These are phyloP conservation scores for Solanum ossicruentum DNA, from an alignment of 257 asterid species.

Conservation along the genomic window DNA sequence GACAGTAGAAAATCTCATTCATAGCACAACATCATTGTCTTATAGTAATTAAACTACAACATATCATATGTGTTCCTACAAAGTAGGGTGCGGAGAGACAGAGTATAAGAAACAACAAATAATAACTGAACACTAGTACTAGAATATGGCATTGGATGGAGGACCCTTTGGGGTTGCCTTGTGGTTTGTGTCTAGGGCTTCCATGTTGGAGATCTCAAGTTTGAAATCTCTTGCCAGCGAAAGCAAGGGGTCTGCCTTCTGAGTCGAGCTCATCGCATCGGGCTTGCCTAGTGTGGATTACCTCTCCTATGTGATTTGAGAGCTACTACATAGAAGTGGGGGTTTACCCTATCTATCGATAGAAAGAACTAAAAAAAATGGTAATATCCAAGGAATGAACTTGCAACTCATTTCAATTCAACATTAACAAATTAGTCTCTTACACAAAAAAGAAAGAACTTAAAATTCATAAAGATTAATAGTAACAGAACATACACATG, in stretches of 20 bases:
- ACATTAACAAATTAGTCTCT: background rate
- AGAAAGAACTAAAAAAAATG: too few species aligned
- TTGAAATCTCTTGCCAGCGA: too few species aligned
- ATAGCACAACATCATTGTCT: background rate
- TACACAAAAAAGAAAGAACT: background rate
- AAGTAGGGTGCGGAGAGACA: accelerated
- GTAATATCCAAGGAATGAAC: background rate
- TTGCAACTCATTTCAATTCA: background rate
- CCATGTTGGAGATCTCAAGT: too few species aligned
- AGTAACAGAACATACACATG: background rate
- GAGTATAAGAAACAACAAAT: background rate
- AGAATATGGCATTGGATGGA: background rate
- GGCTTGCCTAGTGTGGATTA: too few species aligned
- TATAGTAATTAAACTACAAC: background rate
- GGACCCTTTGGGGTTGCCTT: too few species aligned
- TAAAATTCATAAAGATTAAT: background rate
- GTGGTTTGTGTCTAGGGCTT: too few species aligned
- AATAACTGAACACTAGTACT: background rate
- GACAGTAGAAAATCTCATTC: background rate
- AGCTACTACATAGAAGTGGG: too few species aligned
- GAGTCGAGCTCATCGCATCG: too few species aligned
- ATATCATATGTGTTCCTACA: accelerated
- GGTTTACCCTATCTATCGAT: too few species aligned
- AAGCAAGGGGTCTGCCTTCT: too few species aligned
- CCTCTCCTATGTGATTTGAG: too few species aligned